phyloP scores from a whole-genome alignment of 768 basidiomycete species.

The Auriscalpium microsporum region DNA sequence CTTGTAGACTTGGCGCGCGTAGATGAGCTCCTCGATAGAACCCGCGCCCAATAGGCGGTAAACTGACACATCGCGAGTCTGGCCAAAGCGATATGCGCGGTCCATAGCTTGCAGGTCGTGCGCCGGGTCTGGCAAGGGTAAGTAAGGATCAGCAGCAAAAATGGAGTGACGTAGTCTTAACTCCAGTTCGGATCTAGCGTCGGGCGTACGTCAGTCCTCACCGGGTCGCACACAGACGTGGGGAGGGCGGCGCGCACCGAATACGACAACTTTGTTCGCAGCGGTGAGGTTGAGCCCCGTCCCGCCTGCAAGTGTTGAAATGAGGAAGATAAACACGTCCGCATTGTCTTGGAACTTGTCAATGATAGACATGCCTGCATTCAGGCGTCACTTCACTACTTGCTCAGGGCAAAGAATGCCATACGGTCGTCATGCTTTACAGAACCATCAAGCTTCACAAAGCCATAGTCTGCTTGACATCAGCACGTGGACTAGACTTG shows the following conservation, averaged over 20 bases:
- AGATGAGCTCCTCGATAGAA: constrained; percentile 81
- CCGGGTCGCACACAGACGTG: not conserved
- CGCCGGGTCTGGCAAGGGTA: constrained; percentile 64
- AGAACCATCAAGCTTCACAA: constrained; percentile 74
- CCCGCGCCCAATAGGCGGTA: constrained; percentile 81
- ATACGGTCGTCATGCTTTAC: constrained; percentile 58
- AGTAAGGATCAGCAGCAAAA: not conserved
- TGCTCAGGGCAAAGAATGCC: not conserved
- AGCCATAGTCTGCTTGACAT: constrained; percentile 37
- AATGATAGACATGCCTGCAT: constrained; percentile 74
- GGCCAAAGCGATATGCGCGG: constrained; percentile 78
- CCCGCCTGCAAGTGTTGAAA: constrained; percentile 87
- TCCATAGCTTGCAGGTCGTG: constrained; percentile 94
- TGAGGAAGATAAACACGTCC: constrained; percentile 71
- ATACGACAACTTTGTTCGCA: constrained; percentile 92
- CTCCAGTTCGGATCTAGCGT: constrained; percentile 88
- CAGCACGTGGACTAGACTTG: constrained; percentile 12
- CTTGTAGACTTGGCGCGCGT: constrained; percentile 86
- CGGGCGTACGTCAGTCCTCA: not conserved
- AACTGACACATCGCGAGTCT: constrained; percentile 77
- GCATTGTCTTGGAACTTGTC: constrained; percentile 75
- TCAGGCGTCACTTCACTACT: not conserved
- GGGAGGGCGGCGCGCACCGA: constrained; percentile 38
- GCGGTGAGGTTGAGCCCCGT: constrained; percentile 86
- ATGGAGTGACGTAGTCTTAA: constrained; percentile 29